A percentile compares a stretch with the other conserved stretches of the same genome.
Evolutionary conservation across 2,329 filamentous ascomycete genomes (phyloP).

Genomic region (Exserohilum turcica): DNA sequence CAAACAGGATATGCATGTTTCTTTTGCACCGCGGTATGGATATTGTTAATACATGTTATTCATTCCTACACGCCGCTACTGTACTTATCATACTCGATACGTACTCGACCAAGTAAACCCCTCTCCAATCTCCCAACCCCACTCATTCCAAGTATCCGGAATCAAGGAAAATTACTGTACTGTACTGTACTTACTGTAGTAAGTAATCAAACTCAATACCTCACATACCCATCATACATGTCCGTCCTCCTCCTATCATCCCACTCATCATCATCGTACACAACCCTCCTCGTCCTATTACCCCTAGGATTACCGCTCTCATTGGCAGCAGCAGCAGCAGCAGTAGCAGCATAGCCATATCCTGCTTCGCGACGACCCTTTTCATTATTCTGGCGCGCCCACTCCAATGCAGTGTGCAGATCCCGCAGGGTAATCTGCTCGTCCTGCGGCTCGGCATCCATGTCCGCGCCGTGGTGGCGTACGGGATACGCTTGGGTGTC

Average conservation of each 20-base stretch:
- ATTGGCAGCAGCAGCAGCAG: not conserved
- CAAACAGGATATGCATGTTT: too few species aligned
- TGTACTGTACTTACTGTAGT: too few species aligned
- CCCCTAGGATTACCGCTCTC: not conserved
- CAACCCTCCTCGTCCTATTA: not conserved
- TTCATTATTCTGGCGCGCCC: conserved; percentile 8
- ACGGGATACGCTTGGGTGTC: not conserved
- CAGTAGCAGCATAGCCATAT: not conserved
- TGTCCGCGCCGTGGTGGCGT: not conserved
- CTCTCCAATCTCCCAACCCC: too few species aligned
- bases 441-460: not conserved
- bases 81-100: too few species aligned
- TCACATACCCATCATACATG: not conserved
- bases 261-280: conserved; percentile 17
- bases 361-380: not conserved
- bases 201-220: not conserved
- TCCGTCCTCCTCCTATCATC: not conserved
- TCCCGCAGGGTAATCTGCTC: conserved; percentile 5
- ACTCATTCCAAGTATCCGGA: too few species aligned
- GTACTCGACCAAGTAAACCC: too few species aligned
- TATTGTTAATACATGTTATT: too few species aligned
- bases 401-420: conserved; percentile 8
- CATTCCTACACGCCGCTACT: too few species aligned
- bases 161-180: not conserved
- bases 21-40: too few species aligned